Conservation (phyloP, 345 rosid species). For the Euclidium syriacum region DNA sequence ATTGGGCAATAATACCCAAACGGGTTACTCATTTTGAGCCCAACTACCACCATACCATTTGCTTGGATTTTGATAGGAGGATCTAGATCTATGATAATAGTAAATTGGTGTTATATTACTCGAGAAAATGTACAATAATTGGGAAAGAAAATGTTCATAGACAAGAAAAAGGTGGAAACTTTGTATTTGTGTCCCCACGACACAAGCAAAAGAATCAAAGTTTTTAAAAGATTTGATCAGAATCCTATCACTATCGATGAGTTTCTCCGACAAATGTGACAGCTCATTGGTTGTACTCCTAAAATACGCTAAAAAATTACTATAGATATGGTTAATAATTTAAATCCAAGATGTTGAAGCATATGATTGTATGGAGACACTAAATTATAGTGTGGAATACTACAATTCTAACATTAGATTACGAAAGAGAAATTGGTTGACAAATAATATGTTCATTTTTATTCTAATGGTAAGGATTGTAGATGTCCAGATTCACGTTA, state of each 20-base stretch:
- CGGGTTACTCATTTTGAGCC: too few relatives aligned
- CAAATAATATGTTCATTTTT: too few relatives aligned
- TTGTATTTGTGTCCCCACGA: slow-evolving; percentile 17
- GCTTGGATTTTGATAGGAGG: background rate
- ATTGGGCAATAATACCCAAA: background rate
- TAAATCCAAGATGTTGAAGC: background rate
- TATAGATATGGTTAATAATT: background rate
- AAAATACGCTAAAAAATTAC: background rate
- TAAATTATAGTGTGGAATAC: too few relatives aligned
- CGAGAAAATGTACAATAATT: background rate
- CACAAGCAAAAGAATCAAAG: too few relatives aligned
- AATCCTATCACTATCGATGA: slow-evolving; percentile 2
- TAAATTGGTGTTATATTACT: background rate
- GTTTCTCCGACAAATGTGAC: background rate
- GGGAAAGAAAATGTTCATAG: background rate
- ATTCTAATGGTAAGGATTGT: too few relatives aligned
- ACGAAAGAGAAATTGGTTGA: too few relatives aligned
- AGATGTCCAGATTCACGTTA: too few relatives aligned
- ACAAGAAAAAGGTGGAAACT: slow-evolving; percentile 2
- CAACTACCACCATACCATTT: too few relatives aligned
- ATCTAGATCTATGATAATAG: background rate
- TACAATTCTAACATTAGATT: too few relatives aligned
- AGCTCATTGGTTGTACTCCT: background rate
- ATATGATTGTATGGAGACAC: background rate
- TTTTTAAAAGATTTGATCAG: background rate